Evolutionary conservation across 805 yeast species (phyloP).

Genomic region (Candida palmyrensis): DNA sequence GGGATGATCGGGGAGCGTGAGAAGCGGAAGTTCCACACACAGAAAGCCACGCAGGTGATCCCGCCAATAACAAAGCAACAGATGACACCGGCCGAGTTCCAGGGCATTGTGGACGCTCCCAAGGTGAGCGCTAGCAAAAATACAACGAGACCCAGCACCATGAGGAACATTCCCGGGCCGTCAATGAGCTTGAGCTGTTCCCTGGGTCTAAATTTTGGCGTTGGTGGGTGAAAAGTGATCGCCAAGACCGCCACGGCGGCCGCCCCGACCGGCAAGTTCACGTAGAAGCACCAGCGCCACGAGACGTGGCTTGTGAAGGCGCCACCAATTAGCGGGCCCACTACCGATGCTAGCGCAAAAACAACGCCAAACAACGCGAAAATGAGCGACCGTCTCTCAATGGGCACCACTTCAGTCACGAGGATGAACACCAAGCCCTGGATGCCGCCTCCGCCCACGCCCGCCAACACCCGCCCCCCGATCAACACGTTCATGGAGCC

Average conservation of each 20-base stretch:
- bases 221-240: conserved; percentile 42
- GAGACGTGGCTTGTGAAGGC: conserved; percentile 48
- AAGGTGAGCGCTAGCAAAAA: conserved; percentile 45
- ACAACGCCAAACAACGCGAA: conserved; percentile 32
- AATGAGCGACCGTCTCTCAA: conserved; percentile 28
- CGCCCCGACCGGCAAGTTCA: conserved; percentile 65
- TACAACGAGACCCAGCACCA: conserved; percentile 39
- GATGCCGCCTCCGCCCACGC: conserved; percentile 34
- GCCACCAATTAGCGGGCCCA: conserved; percentile 66
- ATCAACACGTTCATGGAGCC: conserved; percentile 32
- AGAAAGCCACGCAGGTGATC: conserved; percentile 24
- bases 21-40: conserved; percentile 35
- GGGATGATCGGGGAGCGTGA: conserved; percentile 44
- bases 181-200: conserved; percentile 41
- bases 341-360: conserved; percentile 44
- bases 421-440: conserved; percentile 24
- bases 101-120: conserved; percentile 43
- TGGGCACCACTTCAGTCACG: conserved; percentile 26
- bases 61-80: conserved; percentile 43
- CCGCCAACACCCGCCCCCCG: conserved; percentile 36
- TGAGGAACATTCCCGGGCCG: conserved; percentile 37
- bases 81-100: conserved; percentile 51
- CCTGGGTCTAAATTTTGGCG: conserved; percentile 29
- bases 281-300: conserved; percentile 78
- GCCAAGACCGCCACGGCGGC: conserved; percentile 32